Percentiles rank a stretch among this genome's conserved stretches.
Evolutionary conservation across 306 rosid species (phyloP).

Genomic region (Casuarina cunninghamiana): DNA sequence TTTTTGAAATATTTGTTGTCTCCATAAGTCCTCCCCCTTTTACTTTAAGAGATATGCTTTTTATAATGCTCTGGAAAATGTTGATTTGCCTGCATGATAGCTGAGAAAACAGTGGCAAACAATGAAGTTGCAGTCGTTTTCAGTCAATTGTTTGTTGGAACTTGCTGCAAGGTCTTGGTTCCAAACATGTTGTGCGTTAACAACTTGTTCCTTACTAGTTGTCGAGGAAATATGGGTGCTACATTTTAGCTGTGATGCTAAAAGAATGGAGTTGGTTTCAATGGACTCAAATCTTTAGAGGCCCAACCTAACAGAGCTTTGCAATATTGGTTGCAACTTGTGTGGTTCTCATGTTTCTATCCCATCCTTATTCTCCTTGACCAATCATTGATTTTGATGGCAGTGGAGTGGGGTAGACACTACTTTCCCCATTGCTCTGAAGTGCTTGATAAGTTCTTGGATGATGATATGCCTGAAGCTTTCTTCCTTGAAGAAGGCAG

Average conservation of each 20-base stretch:
- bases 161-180: not conserved
- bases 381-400: conserved; percentile 11
- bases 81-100: not conserved
- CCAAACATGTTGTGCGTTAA: not conserved
- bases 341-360: not conserved
- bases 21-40: not conserved
- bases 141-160: no score
- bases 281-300: not conserved
- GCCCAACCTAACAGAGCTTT: not conserved
- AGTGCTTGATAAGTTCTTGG: conserved; percentile 76
- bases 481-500: conserved; percentile 72
- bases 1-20: not conserved
- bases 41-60: not conserved
- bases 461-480: conserved; percentile 65
- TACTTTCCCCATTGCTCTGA: conserved; percentile 94
- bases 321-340: conserved; percentile 20
- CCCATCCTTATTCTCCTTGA: conserved; percentile 13
- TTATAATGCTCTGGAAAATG: not conserved
- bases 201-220: not conserved
- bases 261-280: not conserved
- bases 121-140: not conserved
- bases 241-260: not conserved
- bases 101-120: not conserved
- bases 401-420: conserved; percentile 84
- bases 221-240: not conserved